Evolutionary conservation across 148 eudicot genomes (phyloP).

Genomic region (Vaccinium macrocarpon): DNA sequence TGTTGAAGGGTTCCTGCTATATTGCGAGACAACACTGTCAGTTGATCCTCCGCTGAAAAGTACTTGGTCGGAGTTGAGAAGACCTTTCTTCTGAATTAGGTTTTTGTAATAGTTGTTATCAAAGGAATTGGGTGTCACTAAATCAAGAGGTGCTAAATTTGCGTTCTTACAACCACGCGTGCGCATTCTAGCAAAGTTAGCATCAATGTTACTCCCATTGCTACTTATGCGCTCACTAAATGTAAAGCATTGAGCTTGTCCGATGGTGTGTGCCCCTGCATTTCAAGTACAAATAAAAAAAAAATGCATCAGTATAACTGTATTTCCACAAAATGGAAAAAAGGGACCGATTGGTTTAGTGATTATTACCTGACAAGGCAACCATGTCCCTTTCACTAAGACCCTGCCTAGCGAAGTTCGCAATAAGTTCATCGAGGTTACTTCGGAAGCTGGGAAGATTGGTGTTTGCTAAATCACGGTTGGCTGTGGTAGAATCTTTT

Average conservation of each 20-base stretch:
- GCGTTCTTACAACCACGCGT: conserved; percentile 18
- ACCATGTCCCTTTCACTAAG: conserved; percentile 38
- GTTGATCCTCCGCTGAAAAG: conserved; percentile 34
- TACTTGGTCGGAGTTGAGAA: conserved; percentile 30
- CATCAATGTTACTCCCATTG: conserved; percentile 32
- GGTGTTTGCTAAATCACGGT: conserved; percentile 19
- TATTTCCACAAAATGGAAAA: not conserved
- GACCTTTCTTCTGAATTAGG: conserved; percentile 29
- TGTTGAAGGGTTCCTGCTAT: conserved; percentile 22
- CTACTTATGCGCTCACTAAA: conserved; percentile 31
- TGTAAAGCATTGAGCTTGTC: conserved; percentile 33
- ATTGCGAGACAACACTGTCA: conserved; percentile 23
- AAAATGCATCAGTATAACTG: not conserved
- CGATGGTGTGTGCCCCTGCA: conserved; percentile 40
- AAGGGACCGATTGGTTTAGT: not conserved
- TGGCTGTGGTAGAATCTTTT: conserved; percentile 44
- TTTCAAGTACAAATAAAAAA: not conserved
- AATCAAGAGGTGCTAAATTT: conserved; percentile 35
- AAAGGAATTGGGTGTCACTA: conserved; percentile 32
- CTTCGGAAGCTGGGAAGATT: conserved; percentile 26
- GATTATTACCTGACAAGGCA: conserved; percentile 32
- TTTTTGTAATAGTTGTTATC: conserved; percentile 41
- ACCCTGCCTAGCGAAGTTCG: conserved; percentile 21
- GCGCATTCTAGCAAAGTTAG: conserved; percentile 27
- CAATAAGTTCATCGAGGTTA: conserved; percentile 22